These are phyloP conservation scores for Calonectria pteridis DNA, from an alignment of 2,329 filamentous ascomycete species.

Conservation along the genomic window DNA sequence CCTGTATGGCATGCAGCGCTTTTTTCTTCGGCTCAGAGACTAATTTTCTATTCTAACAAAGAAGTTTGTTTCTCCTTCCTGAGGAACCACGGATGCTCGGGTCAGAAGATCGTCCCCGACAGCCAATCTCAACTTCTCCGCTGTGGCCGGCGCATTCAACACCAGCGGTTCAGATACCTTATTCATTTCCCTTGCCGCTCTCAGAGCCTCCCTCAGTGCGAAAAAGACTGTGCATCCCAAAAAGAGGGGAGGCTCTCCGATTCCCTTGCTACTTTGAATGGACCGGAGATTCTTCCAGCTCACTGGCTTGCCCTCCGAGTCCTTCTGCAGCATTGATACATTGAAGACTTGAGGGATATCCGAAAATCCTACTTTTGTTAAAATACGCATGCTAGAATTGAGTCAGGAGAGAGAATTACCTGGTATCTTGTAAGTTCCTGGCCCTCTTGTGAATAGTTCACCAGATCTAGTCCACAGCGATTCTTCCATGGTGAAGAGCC, in stretches of 20 bases:
- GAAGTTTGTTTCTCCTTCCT: constrained; percentile 7
- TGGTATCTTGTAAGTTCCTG: constrained; percentile 12
- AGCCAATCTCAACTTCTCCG: constrained; percentile 3
- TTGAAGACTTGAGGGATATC: constrained; percentile 14
- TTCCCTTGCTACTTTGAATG: constrained; percentile 5
- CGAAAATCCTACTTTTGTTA: neutral
- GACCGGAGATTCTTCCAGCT: constrained; percentile 25
- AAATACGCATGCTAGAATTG: neutral
- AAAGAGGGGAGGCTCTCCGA: constrained; percentile 10
- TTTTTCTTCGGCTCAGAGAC: neutral
- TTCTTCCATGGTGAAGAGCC: constrained; percentile 72
- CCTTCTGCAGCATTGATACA: neutral
- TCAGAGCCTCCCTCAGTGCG: constrained; percentile 18
- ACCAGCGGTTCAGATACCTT: neutral
- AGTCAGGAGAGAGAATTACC: neutral
- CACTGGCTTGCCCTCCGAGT: neutral
- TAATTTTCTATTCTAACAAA: constrained; percentile 13
- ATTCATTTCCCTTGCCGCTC: constrained; percentile 23
- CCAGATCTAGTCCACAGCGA: constrained; percentile 57
- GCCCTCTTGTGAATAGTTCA: constrained; percentile 16
- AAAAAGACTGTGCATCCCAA: constrained; percentile 19
- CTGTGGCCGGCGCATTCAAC: neutral
- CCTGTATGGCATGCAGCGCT: neutral
- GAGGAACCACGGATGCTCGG: neutral
- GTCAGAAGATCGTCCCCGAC: constrained; percentile 1